phyloP scores from a whole-genome alignment of 495 filamentous ascomycete genomes.

The Friedmanniomyces endolithicus region DNA sequence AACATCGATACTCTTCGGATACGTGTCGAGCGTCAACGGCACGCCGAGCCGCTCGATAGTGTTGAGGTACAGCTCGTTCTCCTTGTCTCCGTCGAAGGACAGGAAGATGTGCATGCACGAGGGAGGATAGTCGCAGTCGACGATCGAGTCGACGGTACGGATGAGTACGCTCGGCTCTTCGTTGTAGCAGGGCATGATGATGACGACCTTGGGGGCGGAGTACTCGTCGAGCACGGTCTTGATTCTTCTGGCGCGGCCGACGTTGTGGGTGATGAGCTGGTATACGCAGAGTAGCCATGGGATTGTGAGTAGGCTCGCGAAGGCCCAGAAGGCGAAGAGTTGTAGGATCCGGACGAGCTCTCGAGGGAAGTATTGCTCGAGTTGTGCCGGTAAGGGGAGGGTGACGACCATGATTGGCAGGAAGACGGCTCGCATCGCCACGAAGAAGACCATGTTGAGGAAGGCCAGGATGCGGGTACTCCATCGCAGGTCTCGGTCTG shows the following conservation, averaged over 20 bases:
- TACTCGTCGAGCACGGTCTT: slow-evolving; percentile 74
- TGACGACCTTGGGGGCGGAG: slow-evolving; percentile 86
- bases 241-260: slow-evolving; percentile 69
- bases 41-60: slow-evolving; percentile 83
- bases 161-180: slow-evolving; percentile 78
- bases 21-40: slow-evolving; percentile 59
- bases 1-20: slow-evolving; percentile 86
- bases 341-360: slow-evolving; percentile 59
- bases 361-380: slow-evolving; percentile 58
- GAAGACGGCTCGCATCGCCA: slow-evolving; percentile 63
- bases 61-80: slow-evolving; percentile 79
- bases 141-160: slow-evolving; percentile 81
- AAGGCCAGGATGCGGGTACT: slow-evolving; percentile 64
- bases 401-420: slow-evolving; percentile 92
- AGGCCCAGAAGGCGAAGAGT: slow-evolving; percentile 96
- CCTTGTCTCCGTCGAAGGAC: slow-evolving; percentile 82
- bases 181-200: slow-evolving; percentile 96
- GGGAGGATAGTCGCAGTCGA: slow-evolving; percentile 88
- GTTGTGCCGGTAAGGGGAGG: slow-evolving; percentile 62
- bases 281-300: slow-evolving; percentile 94
- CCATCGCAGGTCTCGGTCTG: slow-evolving; percentile 75
- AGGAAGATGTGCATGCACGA: slow-evolving; percentile 93
- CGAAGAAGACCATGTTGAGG: slow-evolving; percentile 61
- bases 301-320: slow-evolving; percentile 67
- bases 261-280: slow-evolving; percentile 69